Percentiles rank a stretch among this genome's conserved stretches.
Evolutionary conservation across 345 rosid species (phyloP).

Genomic region (Salix brachista): DNA sequence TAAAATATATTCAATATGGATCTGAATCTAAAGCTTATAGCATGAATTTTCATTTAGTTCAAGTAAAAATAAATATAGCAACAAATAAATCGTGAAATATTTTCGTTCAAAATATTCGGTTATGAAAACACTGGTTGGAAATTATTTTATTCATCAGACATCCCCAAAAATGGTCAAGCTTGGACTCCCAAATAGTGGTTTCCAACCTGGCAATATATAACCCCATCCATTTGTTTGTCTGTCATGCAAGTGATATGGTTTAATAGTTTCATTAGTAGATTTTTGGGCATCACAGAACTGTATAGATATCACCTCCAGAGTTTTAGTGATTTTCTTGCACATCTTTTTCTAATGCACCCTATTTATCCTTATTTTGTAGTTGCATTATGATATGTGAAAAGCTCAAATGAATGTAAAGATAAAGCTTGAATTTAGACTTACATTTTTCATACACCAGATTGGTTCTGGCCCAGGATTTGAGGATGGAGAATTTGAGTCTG

Average conservation of each 20-base stretch:
- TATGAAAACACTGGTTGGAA: too few relatives aligned
- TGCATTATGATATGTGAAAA: neutral
- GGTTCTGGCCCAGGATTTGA: constrained; percentile 95
- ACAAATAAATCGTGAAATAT: too few relatives aligned
- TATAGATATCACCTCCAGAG: neutral
- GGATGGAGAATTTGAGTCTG: constrained; percentile 90
- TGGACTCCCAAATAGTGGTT: too few relatives aligned
- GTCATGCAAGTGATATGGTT: neutral
- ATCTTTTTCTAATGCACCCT: neutral
- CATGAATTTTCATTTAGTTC: too few relatives aligned
- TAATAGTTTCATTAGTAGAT: neutral
- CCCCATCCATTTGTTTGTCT: too few relatives aligned
- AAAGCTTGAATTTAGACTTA: constrained; percentile 31
- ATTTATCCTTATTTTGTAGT: neutral
- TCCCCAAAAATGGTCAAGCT: too few relatives aligned
- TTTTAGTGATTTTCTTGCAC: neutral
- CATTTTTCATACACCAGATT: constrained; percentile 62
- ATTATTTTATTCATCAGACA: too few relatives aligned
- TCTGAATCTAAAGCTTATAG: too few relatives aligned
- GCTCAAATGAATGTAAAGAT: constrained; percentile 11
- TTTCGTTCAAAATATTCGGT: too few relatives aligned
- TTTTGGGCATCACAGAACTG: neutral
- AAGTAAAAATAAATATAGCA: too few relatives aligned
- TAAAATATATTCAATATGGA: too few relatives aligned
- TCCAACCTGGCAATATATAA: too few relatives aligned